Evolutionary conservation across 129 eudicot genomes (phyloP), one percentile per base, ranked within the genome.

Genomic region (Mikania micrantha): DNA sequence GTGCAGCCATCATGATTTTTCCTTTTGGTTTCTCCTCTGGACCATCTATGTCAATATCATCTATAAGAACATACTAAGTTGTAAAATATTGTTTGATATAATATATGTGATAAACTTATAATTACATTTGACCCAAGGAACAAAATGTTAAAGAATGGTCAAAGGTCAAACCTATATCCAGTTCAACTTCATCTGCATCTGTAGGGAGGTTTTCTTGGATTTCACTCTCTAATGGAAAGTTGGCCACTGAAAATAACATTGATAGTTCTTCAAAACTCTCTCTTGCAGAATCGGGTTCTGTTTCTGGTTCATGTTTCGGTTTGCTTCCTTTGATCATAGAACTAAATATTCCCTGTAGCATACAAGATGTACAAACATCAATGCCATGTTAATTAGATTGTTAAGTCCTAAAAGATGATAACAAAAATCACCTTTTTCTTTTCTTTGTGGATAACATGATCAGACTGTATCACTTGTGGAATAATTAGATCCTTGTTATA

Each of bases 311-410:
- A 58, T 68, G 80, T 59, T 79, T 82, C 22, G 83, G 49, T 77
- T 85, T 86, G 67, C 79, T 72, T 67, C 85, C 87, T 74, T 80
- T 85, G 5, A 71, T 78, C 57, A 92, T 76, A 57, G 85, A 79
- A 70, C 96, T 57, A 74, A 88, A 92, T 19, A 92, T 75, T 49
- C 98, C 96, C 98, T 92, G 70, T 73, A 56, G 57, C 32, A 64
- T 49, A 65, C 36, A 52, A 69, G 66, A 60, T 50, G 24, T 32
- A 15, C 24, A 64, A 60, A 17, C 48, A 49, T 74, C 11, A 72
- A 69, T 66, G 49, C 34, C 31, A 19, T 35, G 19, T 60, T 25
- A 31, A 72, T 50, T 5, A 19, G 50, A 28, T 28, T 7, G 10
- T 9, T 1, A 35, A 11, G 40, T 15, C 28, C 59, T 40, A 44